A percentile compares a stretch with the other conserved stretches of the same genome.
Evolutionary conservation across 371 early-diverging fungal species (phyloP).

Genomic region (Zancudomyces culisetae): DNA sequence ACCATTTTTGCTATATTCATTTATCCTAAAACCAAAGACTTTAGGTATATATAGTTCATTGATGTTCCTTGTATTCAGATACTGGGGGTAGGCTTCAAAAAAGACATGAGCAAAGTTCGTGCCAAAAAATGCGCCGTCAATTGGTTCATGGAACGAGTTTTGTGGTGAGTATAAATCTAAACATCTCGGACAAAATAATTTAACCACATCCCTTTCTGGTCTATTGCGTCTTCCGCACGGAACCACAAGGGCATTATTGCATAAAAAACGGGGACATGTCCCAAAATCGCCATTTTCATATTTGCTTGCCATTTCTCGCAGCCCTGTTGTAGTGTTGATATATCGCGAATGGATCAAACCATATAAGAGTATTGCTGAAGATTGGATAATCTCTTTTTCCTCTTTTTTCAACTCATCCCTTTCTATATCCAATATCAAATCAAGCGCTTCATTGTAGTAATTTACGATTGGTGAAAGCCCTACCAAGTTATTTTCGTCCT

Average conservation of each 20-base stretch:
- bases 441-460: constrained; percentile 67
- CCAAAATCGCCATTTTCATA: constrained; percentile 83
- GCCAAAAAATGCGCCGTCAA: constrained; percentile 77
- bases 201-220: constrained; percentile 64
- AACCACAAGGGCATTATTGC: constrained; percentile 55
- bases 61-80: constrained; percentile 32
- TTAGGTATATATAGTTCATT: constrained; percentile 69
- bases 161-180: constrained; percentile 85
- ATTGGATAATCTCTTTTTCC: constrained; percentile 47
- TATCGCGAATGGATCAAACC: constrained; percentile 86
- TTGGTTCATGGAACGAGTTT: constrained; percentile 46
- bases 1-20: constrained; percentile 51
- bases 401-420: constrained; percentile 38
- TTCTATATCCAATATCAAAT: constrained; percentile 76
- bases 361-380: constrained; percentile 66
- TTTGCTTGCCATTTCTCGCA: constrained; percentile 74
- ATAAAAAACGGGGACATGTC: constrained; percentile 84
- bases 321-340: constrained; percentile 68
- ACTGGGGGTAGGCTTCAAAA: constrained; percentile 75
- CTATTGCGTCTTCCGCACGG: constrained; percentile 79
- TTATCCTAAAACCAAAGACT: constrained; percentile 89
- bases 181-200: constrained; percentile 84
- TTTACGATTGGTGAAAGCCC: constrained; percentile 64
- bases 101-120: constrained; percentile 93
- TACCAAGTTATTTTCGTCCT: constrained; percentile 89